phyloP scores from a whole-genome alignment of 768 basidiomycete genomes.

The Galerina sulciceps region DNA sequence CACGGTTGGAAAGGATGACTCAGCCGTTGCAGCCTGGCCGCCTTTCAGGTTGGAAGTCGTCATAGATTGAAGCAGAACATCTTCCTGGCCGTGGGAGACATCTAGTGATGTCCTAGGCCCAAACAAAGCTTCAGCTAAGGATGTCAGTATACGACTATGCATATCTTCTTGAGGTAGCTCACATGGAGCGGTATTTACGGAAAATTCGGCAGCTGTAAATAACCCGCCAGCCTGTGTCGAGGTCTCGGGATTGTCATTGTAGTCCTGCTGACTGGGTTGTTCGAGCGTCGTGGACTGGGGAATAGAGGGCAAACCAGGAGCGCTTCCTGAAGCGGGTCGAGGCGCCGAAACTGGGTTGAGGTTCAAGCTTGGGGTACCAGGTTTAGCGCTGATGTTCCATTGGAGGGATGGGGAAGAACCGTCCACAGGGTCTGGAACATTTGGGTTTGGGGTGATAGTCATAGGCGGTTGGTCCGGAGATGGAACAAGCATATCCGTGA shows the following conservation, averaged over 20 bases:
- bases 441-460: slow-evolving; percentile 45
- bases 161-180: background rate
- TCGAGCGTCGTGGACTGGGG: slow-evolving; percentile 5
- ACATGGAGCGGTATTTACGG: background rate
- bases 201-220: slow-evolving; percentile 38
- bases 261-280: background rate
- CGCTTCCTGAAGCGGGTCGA: slow-evolving; percentile 14
- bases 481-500: background rate
- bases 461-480: slow-evolving; percentile 29
- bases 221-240: slow-evolving; percentile 30
- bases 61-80: background rate
- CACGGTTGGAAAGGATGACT: background rate
- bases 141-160: background rate
- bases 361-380: slow-evolving; percentile 4
- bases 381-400: too few relatives aligned
- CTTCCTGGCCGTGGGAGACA: background rate
- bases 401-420: too few relatives aligned
- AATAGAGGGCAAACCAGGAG: slow-evolving; percentile 25
- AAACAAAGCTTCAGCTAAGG: slow-evolving; percentile 9
- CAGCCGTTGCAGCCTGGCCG: background rate
- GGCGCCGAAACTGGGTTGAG: slow-evolving; percentile 27
- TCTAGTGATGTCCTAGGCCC: background rate
- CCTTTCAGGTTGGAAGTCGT: background rate
- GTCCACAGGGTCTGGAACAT: slow-evolving; percentile 39
- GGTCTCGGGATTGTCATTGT: background rate